Base-by-base conservation (phyloP, 257 asterid species). In the Henckelia pumila region DNA sequence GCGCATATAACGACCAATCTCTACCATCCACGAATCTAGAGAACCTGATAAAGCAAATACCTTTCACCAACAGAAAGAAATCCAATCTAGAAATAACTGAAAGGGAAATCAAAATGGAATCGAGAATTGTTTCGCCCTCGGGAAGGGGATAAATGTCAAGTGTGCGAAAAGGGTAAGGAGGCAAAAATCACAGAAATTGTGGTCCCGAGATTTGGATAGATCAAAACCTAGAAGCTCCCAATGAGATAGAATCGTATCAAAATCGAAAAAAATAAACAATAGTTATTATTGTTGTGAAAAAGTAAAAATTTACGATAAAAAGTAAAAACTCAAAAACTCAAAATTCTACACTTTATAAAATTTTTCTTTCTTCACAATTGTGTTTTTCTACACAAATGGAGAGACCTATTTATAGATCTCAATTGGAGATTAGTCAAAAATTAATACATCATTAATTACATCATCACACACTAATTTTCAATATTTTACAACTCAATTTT, bases 201-300 rank as follows among this genome's bases (percentile, higher is more conserved):
- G 95, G 97, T 67, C 85, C 94, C 91, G 71, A 60, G 25, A 47
- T 70, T 68, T 63, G 80, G 82, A 85, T 77, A 80, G 82, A 77
- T 63, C 69, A 35, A 63, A 73, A 67, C 63, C 74, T 72, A 61
- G 75, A 81, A 79, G 63, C 79, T 72, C 72, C 76, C 2, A 59
- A 50, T 59, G 73, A 57, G 56, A 72, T 44, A 44, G 52, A 44
- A 44, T 44, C 52, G 19, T 14, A 44, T 13, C 52, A 44, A 14
- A 14, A 44, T 44, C 52, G 7, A 30, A 26, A 1, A 33, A 7
- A 6, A 6, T 6, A 6, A 7, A 33, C 8, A 33, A 6, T 33
- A 33, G 4, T 33, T 33, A n/a, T n/a, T n/a, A n/a, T n/a, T n/a
- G n/a, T n/a, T n/a, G n/a, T n/a, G n/a, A n/a, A n/a, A n/a, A n/a